Base-by-base conservation (phyloP, 2,329 filamentous ascomycete species). In the Pseudocercospora fuligena region DNA sequence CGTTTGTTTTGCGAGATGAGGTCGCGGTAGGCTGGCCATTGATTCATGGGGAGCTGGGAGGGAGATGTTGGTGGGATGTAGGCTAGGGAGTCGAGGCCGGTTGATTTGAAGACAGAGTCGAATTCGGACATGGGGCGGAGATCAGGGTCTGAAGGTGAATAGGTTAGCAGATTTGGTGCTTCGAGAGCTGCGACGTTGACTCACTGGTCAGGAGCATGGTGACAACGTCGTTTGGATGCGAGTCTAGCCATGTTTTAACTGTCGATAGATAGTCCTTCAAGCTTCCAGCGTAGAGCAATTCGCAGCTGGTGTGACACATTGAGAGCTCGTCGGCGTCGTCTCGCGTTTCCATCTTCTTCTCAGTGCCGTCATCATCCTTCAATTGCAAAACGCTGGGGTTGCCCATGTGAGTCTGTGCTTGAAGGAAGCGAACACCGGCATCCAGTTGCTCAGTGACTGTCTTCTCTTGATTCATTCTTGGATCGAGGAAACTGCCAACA, bases 1-100 rank as follows among this genome's bases (percentile, higher is more conserved):
- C 92, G 86, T 78, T 91, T 88, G 64, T 72, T 72, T 36, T 63
- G 64, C 6, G 92, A 77, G 69, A 95, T 93, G 85, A 95, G 88
- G 60, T 90, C 85, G 16, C 86, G 87, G 1, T 97, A 84, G 0
- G 91, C 94, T 0, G 94, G 94, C 94, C 94, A 97, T 77, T 92
- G 88, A 31, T 88, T 81, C 23, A 81, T 77, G 1, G 75, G 62
- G 23, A 82, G 65, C 5, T 65, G 68, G 36, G 68, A 43, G 5
- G 68, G 59, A 5, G 72, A 67, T 16, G 62, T 69, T 5, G 51
- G 12, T 1, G 82, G 82, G 2, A 79, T 73, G 71, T 78, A 83
- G 31, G 76, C 69, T 25, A 79, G 77, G 63, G 83, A 78, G 21
- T 82, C 74, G 33, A 85, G 82, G 25, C 85, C 81, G 61, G 83